Evolutionary conservation across 331 rosid genomes (phyloP), one percentile per base, ranked within the genome.

Genomic region (Malus hybrid): DNA sequence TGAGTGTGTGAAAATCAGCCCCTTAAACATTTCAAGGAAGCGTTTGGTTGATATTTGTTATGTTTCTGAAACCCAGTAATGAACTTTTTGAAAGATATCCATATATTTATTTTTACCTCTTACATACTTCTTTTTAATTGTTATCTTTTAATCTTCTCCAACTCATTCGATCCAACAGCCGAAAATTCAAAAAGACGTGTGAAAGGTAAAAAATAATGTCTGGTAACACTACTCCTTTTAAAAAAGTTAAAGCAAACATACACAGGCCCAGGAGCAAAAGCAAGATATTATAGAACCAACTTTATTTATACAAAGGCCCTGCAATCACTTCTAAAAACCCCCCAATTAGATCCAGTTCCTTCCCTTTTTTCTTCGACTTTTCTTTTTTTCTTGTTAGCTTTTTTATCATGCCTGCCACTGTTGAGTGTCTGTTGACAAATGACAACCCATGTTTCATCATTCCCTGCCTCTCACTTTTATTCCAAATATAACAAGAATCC

Each of bases 371-470:
- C 33, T 16, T 75, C 68, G 83, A 73, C 85, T 81, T 81, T 70
- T 83, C 61, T 86, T 84, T 82, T 86, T 84, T 82, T 75, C 77
- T 76, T 66, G 55, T 65, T 75, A 63, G 69, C 68, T 75, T 86
- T 85, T 82, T 68, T 87, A 88, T 87, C 87, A 83, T 87, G 72
- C 85, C 81, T 77, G 39, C 88, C 91, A 81, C 90, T 85, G 55
- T 79, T 57, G 78, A 52, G 57, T 11, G 57, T 6, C 5, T 18
- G 46, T 42, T 42, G 46, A 42, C 44, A 36, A 36, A 50, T 16
- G 18, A 74, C 86, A 75, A 31, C 77, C 89, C 81, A 77, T 74
- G 76, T 83, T 87, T 83, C 94, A 87, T 89, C 94, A 89, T 91
- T 91, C 44, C 81, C 32, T 65, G 48, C 79, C 67, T 62, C 52